Evolutionary conservation across 345 rosid species (phyloP).

Genomic region (Eucalyptus coolabah): DNA sequence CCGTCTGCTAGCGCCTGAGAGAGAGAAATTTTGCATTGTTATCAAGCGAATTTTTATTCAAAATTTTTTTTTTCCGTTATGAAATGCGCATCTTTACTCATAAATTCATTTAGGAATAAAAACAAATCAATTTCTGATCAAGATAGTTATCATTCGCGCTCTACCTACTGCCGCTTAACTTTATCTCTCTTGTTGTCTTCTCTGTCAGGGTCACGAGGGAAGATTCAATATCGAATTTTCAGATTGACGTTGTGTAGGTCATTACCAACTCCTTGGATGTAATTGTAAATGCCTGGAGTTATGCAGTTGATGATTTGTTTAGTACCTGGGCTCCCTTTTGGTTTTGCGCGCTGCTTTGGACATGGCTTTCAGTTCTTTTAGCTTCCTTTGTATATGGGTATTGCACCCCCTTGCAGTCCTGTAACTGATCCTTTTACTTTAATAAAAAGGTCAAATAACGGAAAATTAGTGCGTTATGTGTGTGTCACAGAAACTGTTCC

Average conservation of each 20-base stretch:
- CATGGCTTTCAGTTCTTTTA: not conserved
- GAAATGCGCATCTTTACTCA: no score
- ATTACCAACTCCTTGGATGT: not conserved
- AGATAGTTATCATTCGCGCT: no score
- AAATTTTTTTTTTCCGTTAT: no score
- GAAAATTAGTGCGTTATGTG: not conserved
- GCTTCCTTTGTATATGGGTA: not conserved
- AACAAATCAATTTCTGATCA: no score
- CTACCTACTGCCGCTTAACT: not conserved
- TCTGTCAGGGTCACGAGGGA: conserved; percentile 17
- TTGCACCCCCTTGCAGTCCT: not conserved
- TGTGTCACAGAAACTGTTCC: not conserved
- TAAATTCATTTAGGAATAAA: no score
- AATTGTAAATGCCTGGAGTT: not conserved
- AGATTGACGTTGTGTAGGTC: not conserved
- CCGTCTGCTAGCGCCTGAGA: fast-evolving
- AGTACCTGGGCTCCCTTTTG: not conserved
- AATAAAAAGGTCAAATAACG: not conserved
- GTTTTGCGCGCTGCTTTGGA: not conserved
- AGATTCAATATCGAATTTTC: not conserved
- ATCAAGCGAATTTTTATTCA: no score
- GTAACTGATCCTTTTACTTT: not conserved
- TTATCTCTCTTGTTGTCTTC: not conserved
- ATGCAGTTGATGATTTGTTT: not conserved
- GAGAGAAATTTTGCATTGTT: fast-evolving